phyloP scores from a whole-genome alignment of 2,329 filamentous ascomycete genomes.

The Diaporthe batatas region DNA sequence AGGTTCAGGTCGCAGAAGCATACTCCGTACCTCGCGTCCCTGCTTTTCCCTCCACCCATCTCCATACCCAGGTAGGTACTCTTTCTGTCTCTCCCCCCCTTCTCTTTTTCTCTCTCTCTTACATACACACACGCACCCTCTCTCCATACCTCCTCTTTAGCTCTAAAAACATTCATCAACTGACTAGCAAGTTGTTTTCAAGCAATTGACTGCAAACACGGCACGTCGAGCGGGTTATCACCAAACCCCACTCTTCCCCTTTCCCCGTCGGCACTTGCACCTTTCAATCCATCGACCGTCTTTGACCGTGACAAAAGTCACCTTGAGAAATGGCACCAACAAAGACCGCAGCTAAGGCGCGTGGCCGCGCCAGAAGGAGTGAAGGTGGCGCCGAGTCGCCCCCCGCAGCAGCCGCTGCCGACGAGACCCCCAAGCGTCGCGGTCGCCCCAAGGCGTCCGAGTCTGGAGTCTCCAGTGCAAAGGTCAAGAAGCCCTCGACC shows the following conservation, averaged over 20 bases:
- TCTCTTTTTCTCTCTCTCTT: too few species aligned
- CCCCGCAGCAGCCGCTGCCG: background rate
- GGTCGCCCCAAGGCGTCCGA: conserved; percentile 32
- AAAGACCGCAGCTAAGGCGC: conserved; percentile 37
- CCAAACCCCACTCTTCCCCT: background rate
- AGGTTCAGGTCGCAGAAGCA: conserved; percentile 2
- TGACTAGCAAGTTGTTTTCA: background rate
- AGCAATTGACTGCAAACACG: conserved; percentile 20
- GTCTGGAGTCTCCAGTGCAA: conserved; percentile 23
- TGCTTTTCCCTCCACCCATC: background rate
- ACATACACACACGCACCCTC: background rate
- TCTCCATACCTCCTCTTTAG: too few species aligned
- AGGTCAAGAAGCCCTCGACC: conserved; percentile 33
- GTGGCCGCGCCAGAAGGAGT: conserved; percentile 39
- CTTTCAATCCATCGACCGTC: background rate
- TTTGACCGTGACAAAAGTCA: background rate
- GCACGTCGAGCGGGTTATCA: background rate
- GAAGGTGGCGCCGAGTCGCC: conserved; percentile 15
- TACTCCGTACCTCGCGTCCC: background rate
- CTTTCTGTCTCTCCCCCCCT: too few species aligned
- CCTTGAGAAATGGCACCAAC: conserved; percentile 35
- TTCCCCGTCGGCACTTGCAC: background rate
- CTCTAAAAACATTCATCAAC: background rate
- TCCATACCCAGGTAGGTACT: background rate
- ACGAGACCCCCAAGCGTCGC: conserved; percentile 24